These are phyloP conservation scores for Nepenthes mirabilis DNA, from an alignment of 148 eudicot genomes.

Conservation along the genomic window DNA sequence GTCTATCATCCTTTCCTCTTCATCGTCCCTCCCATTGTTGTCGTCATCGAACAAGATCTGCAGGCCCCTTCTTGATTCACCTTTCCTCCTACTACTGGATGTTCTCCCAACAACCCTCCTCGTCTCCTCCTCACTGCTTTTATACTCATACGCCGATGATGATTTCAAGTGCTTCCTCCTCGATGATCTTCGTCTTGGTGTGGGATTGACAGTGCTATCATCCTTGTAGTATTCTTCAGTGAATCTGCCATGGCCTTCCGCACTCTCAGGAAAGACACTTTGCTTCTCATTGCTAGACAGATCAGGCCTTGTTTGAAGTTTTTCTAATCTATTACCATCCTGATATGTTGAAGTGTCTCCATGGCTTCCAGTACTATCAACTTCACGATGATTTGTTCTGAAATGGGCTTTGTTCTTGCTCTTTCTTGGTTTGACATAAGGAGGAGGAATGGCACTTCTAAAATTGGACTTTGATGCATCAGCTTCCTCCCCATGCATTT, in stretches of 20 bases:
- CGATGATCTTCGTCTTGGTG: conserved; percentile 55
- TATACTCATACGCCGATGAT: conserved; percentile 20
- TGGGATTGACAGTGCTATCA: conserved; percentile 15
- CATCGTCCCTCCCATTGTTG: conserved; percentile 28
- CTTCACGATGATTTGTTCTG: conserved; percentile 11
- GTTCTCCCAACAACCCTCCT: conserved; percentile 32
- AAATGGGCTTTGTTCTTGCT: conserved; percentile 17
- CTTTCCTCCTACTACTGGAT: conserved; percentile 69
- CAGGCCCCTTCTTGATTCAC: conserved; percentile 55
- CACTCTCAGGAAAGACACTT: conserved; percentile 7
- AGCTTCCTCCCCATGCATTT: conserved; percentile 26
- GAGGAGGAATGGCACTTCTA: conserved; percentile 48
- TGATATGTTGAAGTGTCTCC: conserved; percentile 20
- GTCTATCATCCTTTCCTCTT: conserved; percentile 74
- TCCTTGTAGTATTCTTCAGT: conserved; percentile 36
- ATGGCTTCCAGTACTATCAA: conserved; percentile 8
- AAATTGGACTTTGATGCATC: conserved; percentile 28
- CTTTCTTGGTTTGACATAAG: conserved; percentile 52
- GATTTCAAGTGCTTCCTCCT: conserved; percentile 49
- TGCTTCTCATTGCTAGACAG: conserved; percentile 9
- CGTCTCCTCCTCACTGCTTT: conserved; percentile 25
- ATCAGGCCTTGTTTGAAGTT: conserved; percentile 15
- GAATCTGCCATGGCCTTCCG: conserved; percentile 12
- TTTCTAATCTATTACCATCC: conserved; percentile 21
- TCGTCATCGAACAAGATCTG: conserved; percentile 61